Conservation (phyloP, 1,139 yeast genomes). For the Trichomonascaceae sp. region DNA sequence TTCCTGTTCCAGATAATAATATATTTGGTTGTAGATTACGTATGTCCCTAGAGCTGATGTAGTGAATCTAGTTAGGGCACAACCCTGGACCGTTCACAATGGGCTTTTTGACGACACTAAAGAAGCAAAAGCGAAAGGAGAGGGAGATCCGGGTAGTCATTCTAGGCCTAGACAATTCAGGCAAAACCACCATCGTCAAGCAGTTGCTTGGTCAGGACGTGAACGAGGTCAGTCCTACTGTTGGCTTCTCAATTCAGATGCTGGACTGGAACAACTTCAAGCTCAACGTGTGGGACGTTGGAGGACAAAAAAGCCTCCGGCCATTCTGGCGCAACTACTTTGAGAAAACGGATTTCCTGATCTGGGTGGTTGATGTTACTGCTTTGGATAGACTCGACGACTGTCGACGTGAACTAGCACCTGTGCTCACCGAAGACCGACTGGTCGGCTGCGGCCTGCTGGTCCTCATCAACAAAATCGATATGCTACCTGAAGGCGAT, state of each 20-base stretch:
- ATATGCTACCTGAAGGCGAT: conserved; percentile 30
- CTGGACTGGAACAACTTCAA: conserved; percentile 24
- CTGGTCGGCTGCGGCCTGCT: conserved; percentile 49
- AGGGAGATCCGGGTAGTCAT: conserved; percentile 60
- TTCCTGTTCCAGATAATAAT: too few relatives aligned
- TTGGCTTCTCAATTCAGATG: conserved; percentile 34
- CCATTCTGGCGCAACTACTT: conserved; percentile 88
- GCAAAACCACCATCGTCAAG: conserved; percentile 71
- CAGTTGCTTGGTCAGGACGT: conserved; percentile 31
- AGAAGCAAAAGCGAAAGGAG: conserved; percentile 73
- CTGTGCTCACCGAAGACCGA: conserved; percentile 52
- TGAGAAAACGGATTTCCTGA: conserved; percentile 66
- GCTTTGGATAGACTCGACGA: conserved; percentile 50
- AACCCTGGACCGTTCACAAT: too few relatives aligned
- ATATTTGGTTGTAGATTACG: too few relatives aligned
- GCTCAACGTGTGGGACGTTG: conserved; percentile 56
- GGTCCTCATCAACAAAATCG: conserved; percentile 33
- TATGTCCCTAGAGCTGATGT: too few relatives aligned
- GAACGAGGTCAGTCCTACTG: conserved; percentile 41
- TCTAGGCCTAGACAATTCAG: conserved; percentile 80
- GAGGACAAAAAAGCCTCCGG: conserved; percentile 70
- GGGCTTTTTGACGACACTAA: conserved; percentile 76
- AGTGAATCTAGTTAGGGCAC: too few relatives aligned
- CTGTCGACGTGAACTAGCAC: conserved; percentile 49
- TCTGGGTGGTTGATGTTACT: conserved; percentile 87